Evolutionary conservation across 257 asterid species (phyloP), one percentile per base, ranked within the genome.

Genomic region (Echium plantagineum): DNA sequence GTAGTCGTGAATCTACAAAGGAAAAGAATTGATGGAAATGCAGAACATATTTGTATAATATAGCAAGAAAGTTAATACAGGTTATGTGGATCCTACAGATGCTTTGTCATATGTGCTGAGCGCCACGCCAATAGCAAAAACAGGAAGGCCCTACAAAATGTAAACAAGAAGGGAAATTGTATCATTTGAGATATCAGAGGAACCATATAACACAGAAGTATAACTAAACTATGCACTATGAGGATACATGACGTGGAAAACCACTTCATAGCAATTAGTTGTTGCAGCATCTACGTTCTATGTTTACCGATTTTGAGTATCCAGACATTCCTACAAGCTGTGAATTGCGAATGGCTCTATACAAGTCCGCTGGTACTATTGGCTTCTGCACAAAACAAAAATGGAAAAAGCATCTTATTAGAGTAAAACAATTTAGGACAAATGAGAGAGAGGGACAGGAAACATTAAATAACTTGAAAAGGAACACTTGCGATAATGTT

Each of bases 241-340:
- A 4, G 46, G 56, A n/a, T 24, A 24, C 1, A 24, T 24, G 26
- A 24, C 56, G 18, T 52, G 46, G 46, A 52, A 52, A 52, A 52
- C 19, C 2, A 16, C 2, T 19, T 53, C 21, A n/a, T 4, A 21
- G 56, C 56, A 52, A 8, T 12, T n/a, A 15, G 19, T 28, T 28
- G 3, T 28, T 28, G 32, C 32, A 52, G 12, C 15, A 53, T n/a
- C 3, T 42, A 7, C 18, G 20, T 56, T 18, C 15, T 21, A 10
- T 9, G 15, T 28, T 0, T 76, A 89, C 95, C 87, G 82, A 85
- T 72, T 72, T 89, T 52, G 94, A 72, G 85, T 77, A 82, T 74
- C 97, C 97, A 59, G 89, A 74, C 79, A 89, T 77, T 65, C 97
- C 97, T 54, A 86, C 77, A 58, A 89, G 91, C 69, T 89, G 89